Conservation (phyloP, 2,329 filamentous ascomycete genomes). For the Alternaria dauci region DNA sequence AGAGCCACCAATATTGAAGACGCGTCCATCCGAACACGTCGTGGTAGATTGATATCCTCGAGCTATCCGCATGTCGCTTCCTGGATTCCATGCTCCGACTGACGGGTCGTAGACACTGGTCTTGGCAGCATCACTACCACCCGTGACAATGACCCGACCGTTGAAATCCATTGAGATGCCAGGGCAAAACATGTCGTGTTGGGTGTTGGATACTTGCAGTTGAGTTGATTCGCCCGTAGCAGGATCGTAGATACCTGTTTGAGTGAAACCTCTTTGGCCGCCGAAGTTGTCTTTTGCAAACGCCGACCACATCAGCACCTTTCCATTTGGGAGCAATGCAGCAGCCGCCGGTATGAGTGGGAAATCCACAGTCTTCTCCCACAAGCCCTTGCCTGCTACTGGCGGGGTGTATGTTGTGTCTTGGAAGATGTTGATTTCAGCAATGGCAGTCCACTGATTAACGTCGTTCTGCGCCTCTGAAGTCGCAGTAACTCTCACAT, state of each 20-base stretch:
- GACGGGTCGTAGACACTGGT: conserved; percentile 56
- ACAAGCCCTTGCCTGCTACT: conserved; percentile 30
- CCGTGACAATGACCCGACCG: conserved; percentile 63
- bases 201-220: conserved; percentile 51
- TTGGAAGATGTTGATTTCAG: conserved; percentile 39
- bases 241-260: conserved; percentile 46
- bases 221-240: conserved; percentile 31
- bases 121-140: conserved; percentile 60
- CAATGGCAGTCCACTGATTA: conserved; percentile 31
- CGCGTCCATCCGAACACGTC: conserved; percentile 61
- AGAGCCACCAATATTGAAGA: conserved; percentile 68
- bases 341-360: conserved; percentile 38
- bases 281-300: conserved; percentile 29
- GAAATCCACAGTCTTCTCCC: conserved; percentile 40
- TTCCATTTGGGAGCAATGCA: conserved; percentile 35
- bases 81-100: conserved; percentile 57
- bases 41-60: conserved; percentile 67
- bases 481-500: conserved; percentile 34
- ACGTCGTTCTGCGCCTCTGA: conserved; percentile 31
- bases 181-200: conserved; percentile 67
- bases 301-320: conserved; percentile 38
- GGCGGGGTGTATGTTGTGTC: conserved; percentile 31
- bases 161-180: conserved; percentile 60
- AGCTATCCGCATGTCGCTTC: conserved; percentile 62
- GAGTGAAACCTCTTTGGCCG: conserved; percentile 36